A percentile compares a stretch with the other conserved stretches of the same genome.
These are phyloP conservation scores for Scutellaria galericulata DNA, from an alignment of 257 asterid genomes.

Conservation along the genomic window DNA sequence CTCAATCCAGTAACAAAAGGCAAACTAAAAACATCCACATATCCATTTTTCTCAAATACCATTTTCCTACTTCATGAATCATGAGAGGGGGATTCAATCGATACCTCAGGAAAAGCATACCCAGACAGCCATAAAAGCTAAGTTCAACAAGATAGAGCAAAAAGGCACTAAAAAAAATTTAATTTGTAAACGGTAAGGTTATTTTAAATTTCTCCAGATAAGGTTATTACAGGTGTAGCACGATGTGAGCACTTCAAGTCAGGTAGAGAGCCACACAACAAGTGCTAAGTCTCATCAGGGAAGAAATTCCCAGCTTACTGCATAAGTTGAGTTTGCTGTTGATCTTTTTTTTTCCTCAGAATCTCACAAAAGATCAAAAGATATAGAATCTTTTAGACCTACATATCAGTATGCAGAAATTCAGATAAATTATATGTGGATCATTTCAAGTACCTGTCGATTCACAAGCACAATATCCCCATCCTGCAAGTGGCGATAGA, in stretches of 20 bases:
- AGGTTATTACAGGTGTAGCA: conserved; percentile 1
- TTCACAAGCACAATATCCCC: conserved; percentile 98
- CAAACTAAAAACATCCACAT: conserved; percentile 1
- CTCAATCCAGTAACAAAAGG: not conserved
- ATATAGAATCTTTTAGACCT: not conserved
- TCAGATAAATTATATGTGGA: conserved; percentile 23
- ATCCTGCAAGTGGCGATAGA: conserved; percentile 90
- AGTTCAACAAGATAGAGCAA: conserved; percentile 5
- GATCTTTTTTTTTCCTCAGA: too few relatives aligned
- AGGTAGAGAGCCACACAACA: too few relatives aligned
- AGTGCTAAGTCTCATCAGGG: too few relatives aligned
- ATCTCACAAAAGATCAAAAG: not conserved
- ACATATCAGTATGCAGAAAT: conserved; percentile 16
- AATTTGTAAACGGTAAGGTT: not conserved
- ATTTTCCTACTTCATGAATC: not conserved
- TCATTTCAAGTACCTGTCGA: conserved; percentile 71
- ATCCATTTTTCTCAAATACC: not conserved
- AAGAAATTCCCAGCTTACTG: too few relatives aligned
- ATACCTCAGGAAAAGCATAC: conserved; percentile 5
- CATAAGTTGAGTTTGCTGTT: too few relatives aligned
- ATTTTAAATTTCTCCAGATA: not conserved
- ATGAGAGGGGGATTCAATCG: not conserved
- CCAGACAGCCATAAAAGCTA: not conserved
- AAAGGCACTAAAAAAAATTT: not conserved
- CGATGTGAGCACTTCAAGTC: not conserved